A percentile compares a stretch with the other conserved stretches of the same genome.
phyloP scores from a whole-genome alignment of 495 filamentous ascomycete genomes.

The Daldinia vernicosa region DNA sequence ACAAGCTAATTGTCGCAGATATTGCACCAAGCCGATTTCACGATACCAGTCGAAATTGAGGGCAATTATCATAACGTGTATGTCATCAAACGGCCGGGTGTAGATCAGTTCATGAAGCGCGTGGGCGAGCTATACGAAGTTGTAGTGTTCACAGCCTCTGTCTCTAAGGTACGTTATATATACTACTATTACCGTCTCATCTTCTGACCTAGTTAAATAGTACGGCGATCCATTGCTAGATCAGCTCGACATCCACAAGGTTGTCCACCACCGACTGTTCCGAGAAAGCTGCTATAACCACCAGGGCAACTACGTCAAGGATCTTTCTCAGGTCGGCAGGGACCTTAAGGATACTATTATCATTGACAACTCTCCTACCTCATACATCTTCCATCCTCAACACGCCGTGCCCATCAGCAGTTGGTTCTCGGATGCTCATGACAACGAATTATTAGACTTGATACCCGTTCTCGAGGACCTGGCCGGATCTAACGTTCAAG shows the following conservation, averaged over 20 bases:
- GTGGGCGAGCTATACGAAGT: constrained; percentile 98
- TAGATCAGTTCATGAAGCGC: constrained; percentile 98
- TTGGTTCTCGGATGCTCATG: constrained; percentile 99
- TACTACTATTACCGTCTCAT: not conserved
- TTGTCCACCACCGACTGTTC: constrained; percentile 96
- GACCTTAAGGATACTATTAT: constrained; percentile 98
- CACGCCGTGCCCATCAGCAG: constrained; percentile 99
- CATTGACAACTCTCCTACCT: constrained; percentile 99
- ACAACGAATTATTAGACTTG: constrained; percentile 97
- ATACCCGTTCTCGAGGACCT: constrained; percentile 99
- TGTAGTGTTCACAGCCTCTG: constrained; percentile 97
- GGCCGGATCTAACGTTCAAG: constrained; percentile 82
- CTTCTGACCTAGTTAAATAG: constrained; percentile 56
- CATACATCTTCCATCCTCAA: constrained; percentile 99
- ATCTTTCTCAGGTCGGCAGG: constrained; percentile 94
- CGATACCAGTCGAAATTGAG: constrained; percentile 98
- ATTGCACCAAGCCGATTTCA: constrained; percentile 97
- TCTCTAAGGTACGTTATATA: constrained; percentile 81
- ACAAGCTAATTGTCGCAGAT: constrained; percentile 67
- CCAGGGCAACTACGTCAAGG: constrained; percentile 99
- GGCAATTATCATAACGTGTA: constrained; percentile 99
- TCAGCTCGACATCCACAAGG: constrained; percentile 96
- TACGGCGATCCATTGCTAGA: constrained; percentile 97
- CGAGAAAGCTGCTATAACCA: constrained; percentile 99
- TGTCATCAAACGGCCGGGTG: constrained; percentile 96